Base-by-base conservation (phyloP, 768 basidiomycete genomes). In the Mycena polygramma region DNA sequence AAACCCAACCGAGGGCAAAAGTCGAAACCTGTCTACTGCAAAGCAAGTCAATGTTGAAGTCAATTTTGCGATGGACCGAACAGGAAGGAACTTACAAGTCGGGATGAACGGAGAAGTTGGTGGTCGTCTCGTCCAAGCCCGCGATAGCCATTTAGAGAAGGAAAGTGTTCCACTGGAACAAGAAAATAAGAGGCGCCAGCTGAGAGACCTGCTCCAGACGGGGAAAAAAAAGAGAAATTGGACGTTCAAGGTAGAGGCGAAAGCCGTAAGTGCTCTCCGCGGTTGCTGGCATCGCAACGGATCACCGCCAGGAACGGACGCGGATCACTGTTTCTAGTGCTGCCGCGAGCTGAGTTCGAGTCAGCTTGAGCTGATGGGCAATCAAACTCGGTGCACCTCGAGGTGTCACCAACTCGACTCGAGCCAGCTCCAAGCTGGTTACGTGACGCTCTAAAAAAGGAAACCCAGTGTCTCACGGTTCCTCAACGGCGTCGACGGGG, bases 1-100 rank as follows among this genome's bases (percentile, higher is more conserved):
- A 83, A 7, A 84, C 82, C 77, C 82, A 83, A 41, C 84, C 84
- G 17, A 84, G 75, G 45, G 81, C 81, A 73, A 86, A 86, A 3
- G 81, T 75, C n/a, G 83, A 74, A 15, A 84, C 75, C 41, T 81
- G 76, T 30, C 79, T 82, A 73, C 85, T 86, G 24, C 30, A 30
- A 30, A 30, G 30, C 3, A 30, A 30, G 36, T 26, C 8, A 15
- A 26, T 35, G 55, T 58, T 57, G 26, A 41, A 48, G 63, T 59
- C 13, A 7, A 9, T 14, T 30, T 36, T 20, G 53, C n/a, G 52
- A 35, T 57, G 10, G 19, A 60, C 5, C 30, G 14, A 41, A 46
- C 20, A 63, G 45, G 51, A 2, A 63, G 45, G 51, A 2, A 73
- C 81, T 73, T 48, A 82, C 81, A 63, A 78, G 75, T 82, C 79